phyloP scores from a whole-genome alignment of 208 protist genomes.

The Vickermania ingenoplastis region DNA sequence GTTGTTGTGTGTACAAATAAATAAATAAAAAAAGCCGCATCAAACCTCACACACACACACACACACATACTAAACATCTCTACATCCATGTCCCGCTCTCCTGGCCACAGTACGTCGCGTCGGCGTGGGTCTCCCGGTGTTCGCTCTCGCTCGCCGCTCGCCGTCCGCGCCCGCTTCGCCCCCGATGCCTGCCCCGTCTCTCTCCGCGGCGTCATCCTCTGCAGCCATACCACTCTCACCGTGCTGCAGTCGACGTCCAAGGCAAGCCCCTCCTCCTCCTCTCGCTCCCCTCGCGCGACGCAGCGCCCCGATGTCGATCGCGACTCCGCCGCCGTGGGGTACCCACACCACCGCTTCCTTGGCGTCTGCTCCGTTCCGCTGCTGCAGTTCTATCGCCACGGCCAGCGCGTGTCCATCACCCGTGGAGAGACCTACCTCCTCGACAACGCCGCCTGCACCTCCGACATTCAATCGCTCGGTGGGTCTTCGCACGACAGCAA shows the following conservation, averaged over 20 bases:
- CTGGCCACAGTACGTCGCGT: too few species aligned
- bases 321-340: not conserved
- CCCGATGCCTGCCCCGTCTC: not conserved
- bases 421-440: conserved; percentile 46
- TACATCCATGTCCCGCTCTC: too few species aligned
- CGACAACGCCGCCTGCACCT: conserved; percentile 45
- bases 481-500: conserved; percentile 8
- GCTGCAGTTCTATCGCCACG: conserved; percentile 45
- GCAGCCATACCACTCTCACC: not conserved
- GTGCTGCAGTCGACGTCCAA: not conserved
- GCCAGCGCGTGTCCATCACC: conserved; percentile 31
- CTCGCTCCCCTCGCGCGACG: not conserved
- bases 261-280: not conserved
- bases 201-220: not conserved
- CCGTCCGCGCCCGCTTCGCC: not conserved
- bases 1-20: too few species aligned
- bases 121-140: not conserved
- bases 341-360: conserved; percentile 25
- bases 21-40: too few species aligned
- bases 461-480: conserved; percentile 10
- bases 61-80: too few species aligned
- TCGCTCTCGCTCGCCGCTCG: not conserved
- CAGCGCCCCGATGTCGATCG: not conserved
- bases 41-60: too few species aligned
- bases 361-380: conserved; percentile 58